These are phyloP conservation scores for Acephala macrosclerotiorum DNA, from an alignment of 2,329 filamentous ascomycete species.

Conservation along the genomic window DNA sequence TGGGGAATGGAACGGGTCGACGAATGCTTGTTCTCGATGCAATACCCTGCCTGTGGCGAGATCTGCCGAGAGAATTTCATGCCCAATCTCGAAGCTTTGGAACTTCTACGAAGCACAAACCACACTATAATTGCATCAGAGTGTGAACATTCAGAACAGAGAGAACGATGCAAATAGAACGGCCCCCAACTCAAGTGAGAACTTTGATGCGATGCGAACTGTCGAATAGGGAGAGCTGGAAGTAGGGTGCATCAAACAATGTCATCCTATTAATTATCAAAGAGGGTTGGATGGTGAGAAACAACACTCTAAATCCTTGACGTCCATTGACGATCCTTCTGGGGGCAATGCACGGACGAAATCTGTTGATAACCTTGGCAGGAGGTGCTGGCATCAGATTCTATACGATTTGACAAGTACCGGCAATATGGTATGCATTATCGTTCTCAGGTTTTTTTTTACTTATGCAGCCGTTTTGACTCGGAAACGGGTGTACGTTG, in stretches of 20 bases:
- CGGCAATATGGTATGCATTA: conserved; percentile 8
- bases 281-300: not conserved
- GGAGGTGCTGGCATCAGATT: not conserved
- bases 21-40: not conserved
- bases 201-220: conserved; percentile 8
- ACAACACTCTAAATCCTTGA: not conserved
- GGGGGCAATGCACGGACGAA: not conserved
- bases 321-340: not conserved
- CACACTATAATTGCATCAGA: not conserved
- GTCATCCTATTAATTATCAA: not conserved
- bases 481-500: not conserved
- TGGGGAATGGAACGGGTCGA: not conserved
- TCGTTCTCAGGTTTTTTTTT: not conserved
- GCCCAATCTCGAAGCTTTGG: not conserved
- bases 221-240: not conserved
- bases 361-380: not conserved
- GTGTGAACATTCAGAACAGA: not conserved
- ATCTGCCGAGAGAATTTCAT: conserved; percentile 1
- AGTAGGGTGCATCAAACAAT: not conserved
- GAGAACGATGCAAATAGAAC: not conserved
- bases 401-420: conserved; percentile 3
- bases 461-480: not conserved
- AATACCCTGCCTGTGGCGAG: not conserved
- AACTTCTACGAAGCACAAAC: not conserved
- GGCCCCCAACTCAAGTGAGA: not conserved